These are phyloP conservation scores for Geotrichum cucujoidarum DNA, from an alignment of 1,139 yeast species.

Conservation along the genomic window DNA sequence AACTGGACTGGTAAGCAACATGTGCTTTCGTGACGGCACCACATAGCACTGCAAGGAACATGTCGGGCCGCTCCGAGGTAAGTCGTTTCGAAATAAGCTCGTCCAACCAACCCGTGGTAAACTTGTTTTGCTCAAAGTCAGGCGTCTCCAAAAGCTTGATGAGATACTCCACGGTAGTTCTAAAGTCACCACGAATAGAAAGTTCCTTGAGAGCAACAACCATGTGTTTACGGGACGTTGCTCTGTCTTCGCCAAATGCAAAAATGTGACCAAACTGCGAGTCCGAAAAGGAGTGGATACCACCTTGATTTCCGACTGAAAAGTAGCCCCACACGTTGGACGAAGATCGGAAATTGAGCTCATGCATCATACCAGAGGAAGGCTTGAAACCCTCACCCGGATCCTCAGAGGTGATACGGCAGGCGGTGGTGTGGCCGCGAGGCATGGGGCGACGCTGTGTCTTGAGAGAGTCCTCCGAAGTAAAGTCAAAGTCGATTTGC, in stretches of 20 bases:
- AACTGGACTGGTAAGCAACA: constrained; percentile 67
- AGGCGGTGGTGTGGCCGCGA: constrained; percentile 97
- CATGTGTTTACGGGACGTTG: constrained; percentile 97
- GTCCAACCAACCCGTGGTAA: constrained; percentile 98
- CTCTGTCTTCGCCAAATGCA: constrained; percentile 98
- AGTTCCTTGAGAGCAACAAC: constrained; percentile 95
- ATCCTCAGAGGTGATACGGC: constrained; percentile 97
- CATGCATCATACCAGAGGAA: constrained; percentile 93
- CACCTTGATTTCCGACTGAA: constrained; percentile 93
- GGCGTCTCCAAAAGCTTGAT: constrained; percentile 93
- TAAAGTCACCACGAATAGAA: constrained; percentile 95
- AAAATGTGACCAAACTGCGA: constrained; percentile 98
- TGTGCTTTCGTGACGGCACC: constrained; percentile 97
- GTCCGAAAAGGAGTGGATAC: constrained; percentile 95
- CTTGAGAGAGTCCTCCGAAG: constrained; percentile 60
- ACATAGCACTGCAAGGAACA: constrained; percentile 82
- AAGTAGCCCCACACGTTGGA: constrained; percentile 99
- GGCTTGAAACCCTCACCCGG: constrained; percentile 99
- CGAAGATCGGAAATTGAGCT: constrained; percentile 90
- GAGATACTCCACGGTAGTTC: constrained; percentile 97
- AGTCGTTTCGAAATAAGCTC: constrained; percentile 87
- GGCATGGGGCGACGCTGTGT: constrained; percentile 91
- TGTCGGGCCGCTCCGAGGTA: constrained; percentile 96
- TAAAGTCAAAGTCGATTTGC: constrained; percentile 86
- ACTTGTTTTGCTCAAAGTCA: constrained; percentile 91